Evolutionary conservation across 2,329 filamentous ascomycete species (phyloP), one percentile per base, ranked within the genome.

Genomic region (Sporothrix euskadiensis): DNA sequence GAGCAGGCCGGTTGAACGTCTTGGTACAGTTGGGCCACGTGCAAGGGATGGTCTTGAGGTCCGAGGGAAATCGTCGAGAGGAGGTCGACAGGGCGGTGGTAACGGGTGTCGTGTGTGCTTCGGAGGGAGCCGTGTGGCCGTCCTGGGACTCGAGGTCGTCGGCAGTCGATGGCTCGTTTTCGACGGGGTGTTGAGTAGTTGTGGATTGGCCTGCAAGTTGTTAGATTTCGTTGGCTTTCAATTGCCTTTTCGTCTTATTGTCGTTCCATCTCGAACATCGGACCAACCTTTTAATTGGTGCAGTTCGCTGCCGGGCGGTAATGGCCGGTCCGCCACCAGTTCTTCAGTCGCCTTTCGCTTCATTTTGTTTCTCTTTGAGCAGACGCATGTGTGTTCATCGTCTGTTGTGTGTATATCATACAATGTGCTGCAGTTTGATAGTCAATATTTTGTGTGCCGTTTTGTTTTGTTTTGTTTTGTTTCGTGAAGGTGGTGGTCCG

Each of bases 1-100:
- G 89, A 47, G 92, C 92, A 0, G 94, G 94, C 3, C 95, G 90
- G 81, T 97, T 97, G 85, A 96, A 98, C 7, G 91, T 90, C 83
- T 97, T 97, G 73, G 84, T 83, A 80, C 95, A 98, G 76, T 86
- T 88, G 12, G 90, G 87, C 80, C 89, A 91, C 0, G 91, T 89
- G 82, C 95, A 98, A 72, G 85, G 84, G 76, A 94, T 90, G 5
- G 89, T 94, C 84, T 97, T 97, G 74, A 89, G 85, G 79, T 89
- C 92, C 57, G 90, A 92, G 3, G 90, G 91, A 75, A 88, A 89
- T 1, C 74, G 66, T n/a, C 75, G 75, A 0, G 74, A 75, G 1
- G 66, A 47, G 3, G 74, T 73, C 57, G 75, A 74, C 12, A 56
- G 69, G 3, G 74, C 74, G 0, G 74, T 74, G 1, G 75, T 75